A percentile compares a stretch with the other conserved stretches of the same genome.
phyloP scores from a whole-genome alignment of 1,139 yeast genomes.

The Pichia sp. region DNA sequence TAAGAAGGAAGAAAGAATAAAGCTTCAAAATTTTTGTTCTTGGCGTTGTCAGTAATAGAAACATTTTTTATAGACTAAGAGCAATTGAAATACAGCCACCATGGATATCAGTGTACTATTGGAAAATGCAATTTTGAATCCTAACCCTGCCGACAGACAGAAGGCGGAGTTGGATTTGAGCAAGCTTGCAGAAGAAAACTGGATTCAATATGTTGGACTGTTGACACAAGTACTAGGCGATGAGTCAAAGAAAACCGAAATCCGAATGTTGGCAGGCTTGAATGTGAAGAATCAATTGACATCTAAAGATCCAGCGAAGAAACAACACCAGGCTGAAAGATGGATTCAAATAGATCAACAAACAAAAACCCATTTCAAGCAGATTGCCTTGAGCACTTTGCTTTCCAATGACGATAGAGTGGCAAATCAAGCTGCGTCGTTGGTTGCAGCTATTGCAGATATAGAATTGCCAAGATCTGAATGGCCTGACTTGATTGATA shows the following conservation, averaged over 20 bases:
- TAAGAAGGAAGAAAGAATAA: not conserved
- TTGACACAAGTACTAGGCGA: conserved; percentile 71
- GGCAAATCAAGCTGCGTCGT: conserved; percentile 86
- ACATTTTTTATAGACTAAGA: not conserved
- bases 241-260: conserved; percentile 66
- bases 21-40: not conserved
- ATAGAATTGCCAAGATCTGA: conserved; percentile 83
- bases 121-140: conserved; percentile 71
- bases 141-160: conserved; percentile 64
- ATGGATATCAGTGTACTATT: conserved; percentile 73
- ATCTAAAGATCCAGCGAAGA: conserved; percentile 60
- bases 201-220: conserved; percentile 65
- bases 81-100: not conserved
- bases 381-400: conserved; percentile 60
- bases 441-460: conserved; percentile 93
- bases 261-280: conserved; percentile 87
- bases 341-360: conserved; percentile 58
- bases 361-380: conserved; percentile 62
- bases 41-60: not conserved
- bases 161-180: conserved; percentile 78
- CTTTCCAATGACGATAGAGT: conserved; percentile 69
- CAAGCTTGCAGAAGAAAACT: conserved; percentile 70
- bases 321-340: conserved; percentile 50
- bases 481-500: conserved; percentile 84
- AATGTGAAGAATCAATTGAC: conserved; percentile 83